Evolutionary conservation across 2,329 filamentous ascomycete species (phyloP), one percentile per base, ranked within the genome.

Genomic region (Ophiostoma ulmi): DNA sequence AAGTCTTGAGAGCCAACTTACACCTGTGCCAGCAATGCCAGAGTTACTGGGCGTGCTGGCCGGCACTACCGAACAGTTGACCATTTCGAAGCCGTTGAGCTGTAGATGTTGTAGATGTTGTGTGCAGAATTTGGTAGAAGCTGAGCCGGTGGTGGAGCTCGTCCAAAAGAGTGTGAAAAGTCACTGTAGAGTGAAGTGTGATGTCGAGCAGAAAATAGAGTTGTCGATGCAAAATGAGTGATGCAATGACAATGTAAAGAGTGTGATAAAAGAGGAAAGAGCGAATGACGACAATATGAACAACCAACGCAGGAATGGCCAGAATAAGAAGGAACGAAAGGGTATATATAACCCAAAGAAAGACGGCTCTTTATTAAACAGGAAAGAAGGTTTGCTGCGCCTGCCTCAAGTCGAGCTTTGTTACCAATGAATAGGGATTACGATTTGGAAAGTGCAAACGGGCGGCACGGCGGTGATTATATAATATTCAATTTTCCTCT

Each of bases 21-120:
- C 85, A 72, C 86, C 86, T 52, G 83, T 80, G 67, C 86, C 85
- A 69, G 86, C 86, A 70, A 89, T 83, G 75, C 86, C 83, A 14
- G 86, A 83, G 78, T 89, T 84, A 73, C 85, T 85, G 38, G 80
- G 76, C 5, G 82, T 80, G 3, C 76, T 75, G 6, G 77, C 75
- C 1, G 86, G 86, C 61, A 83, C 79, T 69, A 77, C 74, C 14
- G 79, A 80, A 75, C 83, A 86, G 72, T 81, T 81, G 26, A 72
- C 76, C 70, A 69, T 69, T 4, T 67, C 52, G 20, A n/a, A 20
- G 5, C 52, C 22, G 72, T 74, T 58, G 64, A 44, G 17, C 35
- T n/a, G 11, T 66, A 6, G 14, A n/a, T 44, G 14, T 64, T 11
- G 36, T 64, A 48, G 14, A 8, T 38, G 41, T 35, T 38, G 26